These are phyloP conservation scores for Clarireedia homoeocarpa DNA, from an alignment of 2,329 filamentous ascomycete species.

Conservation along the genomic window DNA sequence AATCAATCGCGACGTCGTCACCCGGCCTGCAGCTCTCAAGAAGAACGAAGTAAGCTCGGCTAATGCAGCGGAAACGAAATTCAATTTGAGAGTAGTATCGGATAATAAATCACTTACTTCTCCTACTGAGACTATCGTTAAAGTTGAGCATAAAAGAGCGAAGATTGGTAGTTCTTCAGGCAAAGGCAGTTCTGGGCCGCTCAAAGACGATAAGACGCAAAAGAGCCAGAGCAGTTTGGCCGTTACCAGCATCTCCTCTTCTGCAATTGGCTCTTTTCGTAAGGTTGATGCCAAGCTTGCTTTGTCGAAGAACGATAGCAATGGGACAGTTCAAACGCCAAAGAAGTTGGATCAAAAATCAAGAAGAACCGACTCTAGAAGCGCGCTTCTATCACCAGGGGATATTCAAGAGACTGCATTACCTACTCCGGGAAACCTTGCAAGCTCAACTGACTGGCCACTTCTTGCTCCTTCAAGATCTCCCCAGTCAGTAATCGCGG, in stretches of 20 bases:
- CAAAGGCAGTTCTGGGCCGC: not conserved
- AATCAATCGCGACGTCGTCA: no score
- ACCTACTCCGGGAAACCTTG: not conserved
- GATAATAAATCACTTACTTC: not conserved
- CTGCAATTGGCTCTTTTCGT: slow-evolving; percentile 6
- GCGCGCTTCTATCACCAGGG: no score
- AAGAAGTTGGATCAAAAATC: not conserved
- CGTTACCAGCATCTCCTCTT: slow-evolving; percentile 1
- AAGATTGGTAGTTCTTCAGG: not conserved
- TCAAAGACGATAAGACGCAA: slow-evolving; percentile 5
- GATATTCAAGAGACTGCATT: no score
- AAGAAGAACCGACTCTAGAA: no score
- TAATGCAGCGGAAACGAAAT: no score
- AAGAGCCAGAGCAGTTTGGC: slow-evolving; percentile 4
- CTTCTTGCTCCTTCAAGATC: slow-evolving; percentile 15
- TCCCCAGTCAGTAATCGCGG: slow-evolving; percentile 13
- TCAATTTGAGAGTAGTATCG: not conserved
- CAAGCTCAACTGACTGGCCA: slow-evolving; percentile 17
- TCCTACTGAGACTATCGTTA: not conserved
- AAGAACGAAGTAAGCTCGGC: not conserved
- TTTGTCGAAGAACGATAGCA: not conserved
- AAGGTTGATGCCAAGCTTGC: slow-evolving; percentile 13
- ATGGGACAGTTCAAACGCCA: not conserved
- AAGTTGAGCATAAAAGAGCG: not conserved
- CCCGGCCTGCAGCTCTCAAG: not conserved